Conservation (phyloP, 768 basidiomycete genomes). For the Kwoniella newhampshirensis region DNA sequence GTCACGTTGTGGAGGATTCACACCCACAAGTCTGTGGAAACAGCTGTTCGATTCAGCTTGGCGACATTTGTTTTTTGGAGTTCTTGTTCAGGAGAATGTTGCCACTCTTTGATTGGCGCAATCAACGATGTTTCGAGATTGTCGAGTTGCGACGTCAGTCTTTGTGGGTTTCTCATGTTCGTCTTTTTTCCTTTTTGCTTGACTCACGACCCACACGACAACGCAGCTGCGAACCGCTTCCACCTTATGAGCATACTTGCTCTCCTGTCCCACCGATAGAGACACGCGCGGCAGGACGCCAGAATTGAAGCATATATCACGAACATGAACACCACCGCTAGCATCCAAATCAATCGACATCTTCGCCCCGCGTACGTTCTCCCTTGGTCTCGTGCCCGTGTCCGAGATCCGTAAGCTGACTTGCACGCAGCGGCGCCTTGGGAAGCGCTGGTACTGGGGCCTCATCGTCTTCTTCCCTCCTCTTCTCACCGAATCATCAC, state of each 20-base stretch:
- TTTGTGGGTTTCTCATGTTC: too few species aligned
- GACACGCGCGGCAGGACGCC: slow-evolving; percentile 20
- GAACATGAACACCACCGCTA: slow-evolving; percentile 12
- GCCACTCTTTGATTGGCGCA: too few species aligned
- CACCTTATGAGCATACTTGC: background rate
- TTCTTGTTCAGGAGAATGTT: too few species aligned
- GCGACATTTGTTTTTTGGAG: slow-evolving; percentile 20
- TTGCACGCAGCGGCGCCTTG: slow-evolving; percentile 32
- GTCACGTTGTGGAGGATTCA: slow-evolving; percentile 21
- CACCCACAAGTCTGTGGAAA: slow-evolving; percentile 18
- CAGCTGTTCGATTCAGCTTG: slow-evolving; percentile 28
- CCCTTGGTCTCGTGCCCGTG: background rate
- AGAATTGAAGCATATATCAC: slow-evolving; percentile 11
- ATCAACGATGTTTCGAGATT: too few species aligned
- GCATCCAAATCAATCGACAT: slow-evolving; percentile 33
- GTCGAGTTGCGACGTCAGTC: too few species aligned
- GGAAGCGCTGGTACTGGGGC: slow-evolving; percentile 46
- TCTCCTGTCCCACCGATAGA: background rate
- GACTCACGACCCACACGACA: background rate
- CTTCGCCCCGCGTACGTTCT: slow-evolving; percentile 44
- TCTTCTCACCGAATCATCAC: slow-evolving; percentile 23
- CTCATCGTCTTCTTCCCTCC: slow-evolving; percentile 6
- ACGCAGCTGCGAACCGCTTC: too few species aligned
- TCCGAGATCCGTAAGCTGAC: too few species aligned
- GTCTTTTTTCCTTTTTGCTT: background rate